These are phyloP conservation scores for Ceratocystis destructans DNA, from an alignment of 2,329 filamentous ascomycete genomes.

Conservation along the genomic window DNA sequence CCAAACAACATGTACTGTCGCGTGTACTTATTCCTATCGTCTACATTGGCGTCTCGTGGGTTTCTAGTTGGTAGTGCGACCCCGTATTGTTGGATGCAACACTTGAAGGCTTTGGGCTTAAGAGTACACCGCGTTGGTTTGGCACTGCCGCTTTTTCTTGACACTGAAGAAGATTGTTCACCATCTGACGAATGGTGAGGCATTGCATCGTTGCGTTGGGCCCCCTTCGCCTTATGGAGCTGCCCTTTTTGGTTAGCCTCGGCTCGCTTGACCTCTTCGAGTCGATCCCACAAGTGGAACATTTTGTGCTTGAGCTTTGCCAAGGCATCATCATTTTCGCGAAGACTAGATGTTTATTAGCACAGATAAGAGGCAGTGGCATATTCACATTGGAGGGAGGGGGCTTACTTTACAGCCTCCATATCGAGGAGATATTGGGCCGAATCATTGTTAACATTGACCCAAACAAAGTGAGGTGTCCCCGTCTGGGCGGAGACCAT, in stretches of 20 bases:
- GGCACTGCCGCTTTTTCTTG: neutral
- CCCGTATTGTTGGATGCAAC: slow-evolving; percentile 60
- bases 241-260: neutral
- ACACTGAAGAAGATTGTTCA: slow-evolving; percentile 20
- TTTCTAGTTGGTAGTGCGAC: slow-evolving; percentile 34
- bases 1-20: slow-evolving; percentile 51
- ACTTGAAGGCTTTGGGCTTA: slow-evolving; percentile 42
- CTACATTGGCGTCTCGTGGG: slow-evolving; percentile 32
- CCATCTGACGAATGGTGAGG: slow-evolving; percentile 30
- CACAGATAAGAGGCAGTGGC: neutral
- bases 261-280: slow-evolving; percentile 53
- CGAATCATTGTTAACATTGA: slow-evolving; percentile 48
- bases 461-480: slow-evolving; percentile 35
- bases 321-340: slow-evolving; percentile 36
- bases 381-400: neutral
- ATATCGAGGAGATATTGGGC: slow-evolving; percentile 37
- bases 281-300: slow-evolving; percentile 71
- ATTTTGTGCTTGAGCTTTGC: slow-evolving; percentile 51
- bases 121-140: slow-evolving; percentile 16
- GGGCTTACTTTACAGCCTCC: slow-evolving; percentile 33
- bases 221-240: slow-evolving; percentile 7
- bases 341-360: slow-evolving; percentile 33
- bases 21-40: slow-evolving; percentile 41
- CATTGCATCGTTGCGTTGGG: slow-evolving; percentile 23
- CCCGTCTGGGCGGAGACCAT: neutral